phyloP scores from a whole-genome alignment of 192 early-diverging fungal species.

The Coemansia sp. region DNA sequence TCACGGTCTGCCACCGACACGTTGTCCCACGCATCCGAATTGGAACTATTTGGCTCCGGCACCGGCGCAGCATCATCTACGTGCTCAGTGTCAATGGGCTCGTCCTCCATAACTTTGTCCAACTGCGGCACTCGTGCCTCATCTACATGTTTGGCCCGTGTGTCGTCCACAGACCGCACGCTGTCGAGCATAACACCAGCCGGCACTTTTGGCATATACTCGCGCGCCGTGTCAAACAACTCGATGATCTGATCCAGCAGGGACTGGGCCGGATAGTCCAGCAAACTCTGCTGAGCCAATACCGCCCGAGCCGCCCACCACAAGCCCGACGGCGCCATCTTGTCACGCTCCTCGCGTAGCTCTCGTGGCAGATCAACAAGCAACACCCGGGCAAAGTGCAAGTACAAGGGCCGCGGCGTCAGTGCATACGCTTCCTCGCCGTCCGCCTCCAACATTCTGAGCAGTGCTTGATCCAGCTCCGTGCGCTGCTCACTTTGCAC shows the following conservation, averaged over 20 bases:
- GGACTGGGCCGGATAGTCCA: slow-evolving; percentile 52
- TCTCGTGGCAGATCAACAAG: slow-evolving; percentile 58
- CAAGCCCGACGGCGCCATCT: slow-evolving; percentile 31
- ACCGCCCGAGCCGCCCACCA: slow-evolving; percentile 80
- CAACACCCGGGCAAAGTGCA: slow-evolving; percentile 66
- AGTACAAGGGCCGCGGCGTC: slow-evolving; percentile 64
- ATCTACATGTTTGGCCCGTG: background rate
- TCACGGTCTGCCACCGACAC: slow-evolving; percentile 2
- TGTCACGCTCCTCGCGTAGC: slow-evolving; percentile 12
- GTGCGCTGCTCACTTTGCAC: slow-evolving; percentile 35
- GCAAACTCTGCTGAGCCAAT: slow-evolving; percentile 70
- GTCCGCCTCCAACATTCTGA: slow-evolving; percentile 66
- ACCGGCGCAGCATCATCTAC: background rate
- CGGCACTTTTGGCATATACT: slow-evolving; percentile 19
- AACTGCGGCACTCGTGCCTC: background rate
- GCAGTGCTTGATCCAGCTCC: slow-evolving; percentile 24
- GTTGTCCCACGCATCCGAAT: slow-evolving; percentile 10
- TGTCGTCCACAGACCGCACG: background rate
- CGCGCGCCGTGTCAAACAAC: slow-evolving; percentile 9
- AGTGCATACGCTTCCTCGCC: slow-evolving; percentile 86
- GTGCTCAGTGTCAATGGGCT: background rate
- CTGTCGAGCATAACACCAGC: slow-evolving; percentile 5
- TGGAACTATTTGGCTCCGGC: background rate
- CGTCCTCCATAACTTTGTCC: slow-evolving; percentile 1
- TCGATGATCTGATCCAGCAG: slow-evolving; percentile 58